A percentile compares a stretch with the other conserved stretches of the same genome.
Conservation (phyloP, 164 flowering plant species). For the Vitis labrusca region DNA sequence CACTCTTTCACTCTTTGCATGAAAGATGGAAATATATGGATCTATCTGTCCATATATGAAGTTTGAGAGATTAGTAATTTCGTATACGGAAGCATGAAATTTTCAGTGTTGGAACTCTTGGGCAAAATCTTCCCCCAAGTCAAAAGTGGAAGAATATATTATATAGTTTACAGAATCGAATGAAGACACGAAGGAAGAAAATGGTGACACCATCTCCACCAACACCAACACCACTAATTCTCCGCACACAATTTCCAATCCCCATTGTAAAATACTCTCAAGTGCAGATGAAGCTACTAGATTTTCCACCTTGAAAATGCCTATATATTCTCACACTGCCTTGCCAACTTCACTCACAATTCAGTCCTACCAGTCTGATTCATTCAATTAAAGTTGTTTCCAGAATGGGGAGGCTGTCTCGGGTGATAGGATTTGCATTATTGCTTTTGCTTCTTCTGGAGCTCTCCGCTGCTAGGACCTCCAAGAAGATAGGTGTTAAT, state of each 20-base stretch:
- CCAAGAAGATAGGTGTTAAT: neutral
- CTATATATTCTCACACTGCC: neutral
- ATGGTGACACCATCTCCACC: too few relatives aligned
- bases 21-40: too few relatives aligned
- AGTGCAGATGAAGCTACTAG: conserved; percentile 9
- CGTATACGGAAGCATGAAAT: too few relatives aligned
- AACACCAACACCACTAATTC: neutral
- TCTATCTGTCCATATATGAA: too few relatives aligned
- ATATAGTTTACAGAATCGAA: too few relatives aligned
- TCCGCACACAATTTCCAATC: conserved; percentile 4
- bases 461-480: conserved; percentile 24
- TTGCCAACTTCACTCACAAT: neutral
- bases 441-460: conserved; percentile 30
- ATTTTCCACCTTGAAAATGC: neutral
- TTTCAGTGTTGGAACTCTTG: too few relatives aligned
- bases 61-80: too few relatives aligned
- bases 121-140: too few relatives aligned
- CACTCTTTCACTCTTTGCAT: too few relatives aligned
- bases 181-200: too few relatives aligned
- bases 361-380: neutral
- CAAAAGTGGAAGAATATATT: too few relatives aligned
- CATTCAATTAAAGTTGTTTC: neutral
- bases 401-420: conserved; percentile 14
- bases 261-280: neutral
- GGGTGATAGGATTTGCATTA: conserved; percentile 21